Conservation (phyloP, 192 early-diverging fungal species). For the Coemansia asiatica region DNA sequence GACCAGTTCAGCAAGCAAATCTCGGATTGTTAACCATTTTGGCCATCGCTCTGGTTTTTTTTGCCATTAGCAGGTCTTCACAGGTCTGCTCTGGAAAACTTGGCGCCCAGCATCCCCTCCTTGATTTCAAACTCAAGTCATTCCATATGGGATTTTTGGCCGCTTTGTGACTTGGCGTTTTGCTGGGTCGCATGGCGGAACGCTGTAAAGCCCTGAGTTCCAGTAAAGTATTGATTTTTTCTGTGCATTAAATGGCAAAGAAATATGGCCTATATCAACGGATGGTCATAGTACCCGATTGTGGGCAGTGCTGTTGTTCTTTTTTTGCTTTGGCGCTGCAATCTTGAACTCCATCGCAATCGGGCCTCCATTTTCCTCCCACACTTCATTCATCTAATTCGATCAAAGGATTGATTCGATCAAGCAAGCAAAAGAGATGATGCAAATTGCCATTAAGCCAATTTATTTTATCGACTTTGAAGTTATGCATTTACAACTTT, state of each 20-base stretch:
- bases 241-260: background rate
- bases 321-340: background rate
- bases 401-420: no score
- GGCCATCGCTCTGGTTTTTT: no score
- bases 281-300: constrained; percentile 52
- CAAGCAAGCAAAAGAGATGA: no score
- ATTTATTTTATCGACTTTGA: no score
- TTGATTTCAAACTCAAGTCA: background rate
- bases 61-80: no score
- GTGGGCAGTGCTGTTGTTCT: constrained; percentile 11
- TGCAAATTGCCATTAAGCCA: no score
- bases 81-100: no score
- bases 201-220: constrained; percentile 14
- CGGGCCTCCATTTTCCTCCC: constrained; percentile 53
- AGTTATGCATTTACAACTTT: no score
- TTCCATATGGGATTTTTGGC: constrained; percentile 16
- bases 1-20: no score
- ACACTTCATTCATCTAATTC: constrained; percentile 9
- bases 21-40: no score
- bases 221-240: background rate
- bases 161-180: constrained; percentile 17
- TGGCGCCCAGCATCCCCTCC: constrained; percentile 18
- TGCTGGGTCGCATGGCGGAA: constrained; percentile 13
- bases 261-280: constrained; percentile 19
- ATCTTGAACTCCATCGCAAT: constrained; percentile 21